phyloP scores from a whole-genome alignment of 2,329 filamentous ascomycete species.

The Pseudogymnoascus sp. region DNA sequence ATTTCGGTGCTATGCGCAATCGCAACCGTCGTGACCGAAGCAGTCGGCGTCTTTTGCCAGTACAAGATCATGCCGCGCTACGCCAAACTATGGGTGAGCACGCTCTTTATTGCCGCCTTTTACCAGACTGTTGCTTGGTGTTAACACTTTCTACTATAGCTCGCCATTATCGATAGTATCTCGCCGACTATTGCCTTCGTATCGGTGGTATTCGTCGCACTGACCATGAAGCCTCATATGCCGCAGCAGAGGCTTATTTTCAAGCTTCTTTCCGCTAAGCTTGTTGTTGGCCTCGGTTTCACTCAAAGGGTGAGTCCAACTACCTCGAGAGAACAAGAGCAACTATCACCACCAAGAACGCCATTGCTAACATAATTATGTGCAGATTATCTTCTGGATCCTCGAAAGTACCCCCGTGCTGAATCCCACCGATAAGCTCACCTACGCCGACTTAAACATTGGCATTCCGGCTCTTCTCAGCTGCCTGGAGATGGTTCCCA shows the following conservation, averaged over 20 bases:
- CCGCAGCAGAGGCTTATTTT: background rate
- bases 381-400: constrained; percentile 22
- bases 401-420: constrained; percentile 19
- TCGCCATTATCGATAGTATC: background rate
- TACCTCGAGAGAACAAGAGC: too few relatives aligned
- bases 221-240: background rate
- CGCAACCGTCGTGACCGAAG: constrained; percentile 28
- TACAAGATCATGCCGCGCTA: constrained; percentile 25
- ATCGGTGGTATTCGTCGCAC: background rate
- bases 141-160: background rate
- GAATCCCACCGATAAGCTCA: constrained; percentile 19
- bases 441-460: constrained; percentile 22
- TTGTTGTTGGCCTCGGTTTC: constrained; percentile 20
- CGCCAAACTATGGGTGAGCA: constrained; percentile 28
- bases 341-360: background rate
- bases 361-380: background rate
- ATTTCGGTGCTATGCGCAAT: constrained; percentile 32
- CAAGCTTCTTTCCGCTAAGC: background rate
- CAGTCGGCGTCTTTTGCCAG: constrained; percentile 28
- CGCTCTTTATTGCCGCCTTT: constrained; percentile 18
- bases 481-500: constrained; percentile 25
- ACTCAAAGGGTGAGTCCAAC: background rate
- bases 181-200: background rate
- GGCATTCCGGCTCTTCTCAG: constrained; percentile 22
- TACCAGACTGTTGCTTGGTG: background rate